These are phyloP conservation scores for grape (Vitis vinifera) DNA, from an alignment of 164 flowering plant species.

Conservation along the genomic window ASM3070453v1 NC_081823.1:3145501-3146000, in stretches of 20 bases:
- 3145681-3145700: neutral
- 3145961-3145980: conserved; percentile 65
- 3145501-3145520: neutral
- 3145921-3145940: conserved; percentile 14
- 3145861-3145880: neutral
- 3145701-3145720: neutral
- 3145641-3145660: neutral
- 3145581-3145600: conserved; percentile 80
- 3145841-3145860: neutral
- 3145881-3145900: neutral
- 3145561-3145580: conserved; percentile 83
- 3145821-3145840: conserved; percentile 59
- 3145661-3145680: neutral
- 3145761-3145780: conserved; percentile 86
- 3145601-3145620: conserved; percentile 92
- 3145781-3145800: conserved; percentile 73
- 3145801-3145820: conserved; percentile 75
- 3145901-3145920: conserved; percentile 2
- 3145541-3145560: conserved; percentile 74
- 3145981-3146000: conserved; percentile 72
- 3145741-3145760: conserved; percentile 12
- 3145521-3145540: conserved; percentile 26
- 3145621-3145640: conserved; percentile 41
- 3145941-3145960: conserved; percentile 63
- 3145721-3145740: neutral